These are phyloP conservation scores for Austroboletus novae-zelandiae DNA, from an alignment of 1,284 basidiomycete genomes.

Conservation along the genomic window DNA sequence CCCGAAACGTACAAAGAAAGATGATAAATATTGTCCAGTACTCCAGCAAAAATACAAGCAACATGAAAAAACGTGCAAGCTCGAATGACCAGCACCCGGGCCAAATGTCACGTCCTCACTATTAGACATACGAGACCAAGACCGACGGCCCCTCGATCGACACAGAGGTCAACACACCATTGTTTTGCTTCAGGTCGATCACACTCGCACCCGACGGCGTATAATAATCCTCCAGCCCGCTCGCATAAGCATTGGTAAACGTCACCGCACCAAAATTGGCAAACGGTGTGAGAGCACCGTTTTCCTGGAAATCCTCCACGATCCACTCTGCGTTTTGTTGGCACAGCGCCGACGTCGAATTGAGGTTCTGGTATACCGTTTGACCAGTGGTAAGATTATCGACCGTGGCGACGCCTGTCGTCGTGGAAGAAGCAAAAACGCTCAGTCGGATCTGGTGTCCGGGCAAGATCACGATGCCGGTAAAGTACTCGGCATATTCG, in stretches of 20 bases:
- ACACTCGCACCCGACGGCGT: not conserved
- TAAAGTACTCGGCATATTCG: not conserved
- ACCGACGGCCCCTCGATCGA: not conserved
- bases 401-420: not conserved
- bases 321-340: conserved; percentile 2
- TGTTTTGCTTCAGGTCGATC: not conserved
- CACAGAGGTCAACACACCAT: not conserved
- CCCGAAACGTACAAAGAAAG: too few species aligned
- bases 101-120: too few species aligned
- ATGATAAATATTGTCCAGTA: too few species aligned
- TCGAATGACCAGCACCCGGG: too few species aligned
- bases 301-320: conserved; percentile 2
- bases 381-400: not conserved
- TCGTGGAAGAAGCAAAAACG: not conserved
- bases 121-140: not conserved
- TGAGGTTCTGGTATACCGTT: not conserved
- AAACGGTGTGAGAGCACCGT: not conserved
- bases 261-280: not conserved
- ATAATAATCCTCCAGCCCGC: not conserved
- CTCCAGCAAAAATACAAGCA: too few species aligned
- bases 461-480: not conserved
- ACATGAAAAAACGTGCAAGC: too few species aligned
- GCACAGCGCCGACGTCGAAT: not conserved
- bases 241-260: not conserved
- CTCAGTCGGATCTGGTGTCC: not conserved